phyloP scores from a whole-genome alignment of 2,329 filamentous ascomycete genomes.

The Aspergillus pseudoviridinutans region DNA sequence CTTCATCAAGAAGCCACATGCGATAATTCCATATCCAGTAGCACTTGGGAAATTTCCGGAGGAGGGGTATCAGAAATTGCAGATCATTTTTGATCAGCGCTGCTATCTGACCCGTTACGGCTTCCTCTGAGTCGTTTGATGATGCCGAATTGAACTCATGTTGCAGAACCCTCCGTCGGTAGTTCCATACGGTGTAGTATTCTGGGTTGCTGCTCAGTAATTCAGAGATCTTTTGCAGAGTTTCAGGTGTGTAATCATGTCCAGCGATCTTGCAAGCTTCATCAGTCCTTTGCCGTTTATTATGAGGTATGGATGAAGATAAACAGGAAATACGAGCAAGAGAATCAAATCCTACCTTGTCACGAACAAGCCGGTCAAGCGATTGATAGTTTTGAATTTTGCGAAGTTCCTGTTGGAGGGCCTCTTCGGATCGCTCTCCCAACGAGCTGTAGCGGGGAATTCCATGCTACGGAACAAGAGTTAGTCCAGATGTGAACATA shows the following conservation, averaged over 20 bases:
- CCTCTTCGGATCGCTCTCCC: conserved; percentile 62
- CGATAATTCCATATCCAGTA: conserved; percentile 99
- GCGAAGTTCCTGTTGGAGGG: conserved; percentile 65
- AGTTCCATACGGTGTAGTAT: conserved; percentile 49
- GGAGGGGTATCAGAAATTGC: conserved; percentile 74
- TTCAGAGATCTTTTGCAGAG: conserved; percentile 42
- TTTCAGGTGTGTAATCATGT: conserved; percentile 40
- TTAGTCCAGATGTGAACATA: conserved; percentile 6
- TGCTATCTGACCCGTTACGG: conserved; percentile 44
- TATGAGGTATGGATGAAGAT: background rate
- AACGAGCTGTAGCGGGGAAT: conserved; percentile 64
- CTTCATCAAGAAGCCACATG: conserved; percentile 74
- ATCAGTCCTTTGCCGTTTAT: background rate
- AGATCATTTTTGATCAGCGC: conserved; percentile 67
- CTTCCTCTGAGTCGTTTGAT: conserved; percentile 23
- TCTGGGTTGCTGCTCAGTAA: conserved; percentile 45
- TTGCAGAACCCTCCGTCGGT: conserved; percentile 65
- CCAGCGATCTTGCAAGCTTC: conserved; percentile 30
- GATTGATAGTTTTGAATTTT: conserved; percentile 73
- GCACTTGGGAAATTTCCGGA: conserved; percentile 87
- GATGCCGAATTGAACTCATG: conserved; percentile 49
- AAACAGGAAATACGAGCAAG: background rate
- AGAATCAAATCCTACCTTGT: conserved; percentile 49
- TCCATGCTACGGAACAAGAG: conserved; percentile 63
- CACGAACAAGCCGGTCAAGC: conserved; percentile 64